phyloP scores from a whole-genome alignment of 2,329 filamentous ascomycete genomes.

The Aureobasidium sp. region DNA sequence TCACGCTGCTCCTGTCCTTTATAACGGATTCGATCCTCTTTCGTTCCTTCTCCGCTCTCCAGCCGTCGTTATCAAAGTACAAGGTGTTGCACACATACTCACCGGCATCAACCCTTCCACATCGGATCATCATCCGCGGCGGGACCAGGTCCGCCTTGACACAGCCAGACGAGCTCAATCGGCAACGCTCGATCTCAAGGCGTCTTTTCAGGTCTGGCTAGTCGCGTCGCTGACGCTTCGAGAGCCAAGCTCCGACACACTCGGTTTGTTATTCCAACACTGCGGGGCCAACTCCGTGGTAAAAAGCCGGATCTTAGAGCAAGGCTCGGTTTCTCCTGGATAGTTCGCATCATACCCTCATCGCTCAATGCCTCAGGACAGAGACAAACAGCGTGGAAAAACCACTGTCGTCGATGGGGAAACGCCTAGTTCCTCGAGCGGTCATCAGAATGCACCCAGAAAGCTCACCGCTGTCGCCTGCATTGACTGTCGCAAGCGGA shows the following conservation, averaged over 20 bases:
- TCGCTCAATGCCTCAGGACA: slow-evolving; percentile 13
- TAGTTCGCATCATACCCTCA: neutral
- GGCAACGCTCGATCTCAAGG: neutral
- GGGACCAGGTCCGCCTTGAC: neutral
- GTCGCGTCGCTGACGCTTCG: slow-evolving; percentile 6
- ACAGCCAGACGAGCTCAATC: neutral
- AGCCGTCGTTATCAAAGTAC: neutral
- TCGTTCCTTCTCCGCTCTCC: neutral
- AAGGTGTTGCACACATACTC: neutral
- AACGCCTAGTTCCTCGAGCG: neutral
- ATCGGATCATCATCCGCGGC: neutral
- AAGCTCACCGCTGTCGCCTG: slow-evolving; percentile 15
- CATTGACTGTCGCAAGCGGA: slow-evolving; percentile 9
- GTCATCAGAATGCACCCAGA: neutral
- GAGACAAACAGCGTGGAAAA: slow-evolving; percentile 9
- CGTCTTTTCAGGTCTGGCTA: neutral
- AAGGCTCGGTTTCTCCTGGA: slow-evolving; percentile 4
- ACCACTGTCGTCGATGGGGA: neutral
- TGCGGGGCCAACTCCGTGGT: slow-evolving; percentile 14
- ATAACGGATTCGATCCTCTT: neutral
- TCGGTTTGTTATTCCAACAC: neutral
- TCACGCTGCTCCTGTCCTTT: neutral
- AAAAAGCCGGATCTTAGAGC: slow-evolving; percentile 4
- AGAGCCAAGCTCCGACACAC: slow-evolving; percentile 5
- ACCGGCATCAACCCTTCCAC: neutral